These are phyloP conservation scores for Darksidea phi DNA, from an alignment of 495 filamentous ascomycete genomes.

Conservation along the genomic window DNA sequence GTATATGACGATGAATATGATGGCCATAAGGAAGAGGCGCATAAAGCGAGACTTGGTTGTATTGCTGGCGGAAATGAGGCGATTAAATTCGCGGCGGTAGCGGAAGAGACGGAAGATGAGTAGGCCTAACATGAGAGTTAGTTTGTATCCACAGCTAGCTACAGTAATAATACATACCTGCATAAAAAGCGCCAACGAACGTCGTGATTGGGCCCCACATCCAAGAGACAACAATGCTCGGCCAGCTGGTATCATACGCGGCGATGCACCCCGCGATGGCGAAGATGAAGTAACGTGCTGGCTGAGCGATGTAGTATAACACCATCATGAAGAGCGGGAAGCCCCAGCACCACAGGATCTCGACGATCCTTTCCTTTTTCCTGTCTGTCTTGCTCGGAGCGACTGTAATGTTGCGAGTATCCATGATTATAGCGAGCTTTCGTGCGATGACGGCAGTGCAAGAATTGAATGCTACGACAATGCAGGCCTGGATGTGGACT, in stretches of 20 bases:
- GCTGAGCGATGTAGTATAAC: slow-evolving; percentile 67
- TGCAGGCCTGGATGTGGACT: slow-evolving; percentile 64
- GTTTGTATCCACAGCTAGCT: slow-evolving; percentile 14
- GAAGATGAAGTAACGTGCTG: slow-evolving; percentile 69
- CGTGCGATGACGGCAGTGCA: slow-evolving; percentile 67
- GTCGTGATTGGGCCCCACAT: slow-evolving; percentile 68
- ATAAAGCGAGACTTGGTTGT: slow-evolving; percentile 69
- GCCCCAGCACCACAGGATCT: slow-evolving; percentile 67
- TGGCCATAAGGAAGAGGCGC: slow-evolving; percentile 74
- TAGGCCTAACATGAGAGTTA: slow-evolving; percentile 47
- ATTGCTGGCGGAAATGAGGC: slow-evolving; percentile 57
- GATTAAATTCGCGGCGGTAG: slow-evolving; percentile 62
- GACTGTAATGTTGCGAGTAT: slow-evolving; percentile 61
- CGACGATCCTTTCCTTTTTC: slow-evolving; percentile 54
- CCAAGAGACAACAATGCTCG: slow-evolving; percentile 61
- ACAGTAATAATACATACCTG: slow-evolving; percentile 57
- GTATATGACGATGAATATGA: slow-evolving; percentile 63
- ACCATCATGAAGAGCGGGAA: slow-evolving; percentile 64
- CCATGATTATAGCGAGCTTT: slow-evolving; percentile 65
- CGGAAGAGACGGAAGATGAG: slow-evolving; percentile 65
- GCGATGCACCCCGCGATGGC: slow-evolving; percentile 71
- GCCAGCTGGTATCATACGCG: slow-evolving; percentile 67
- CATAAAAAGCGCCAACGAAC: slow-evolving; percentile 63
- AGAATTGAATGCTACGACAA: slow-evolving; percentile 63
- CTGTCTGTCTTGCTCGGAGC: slow-evolving; percentile 54